phyloP scores from a whole-genome alignment of 139 green algal species.

The Micractinium conductrix region DNA sequence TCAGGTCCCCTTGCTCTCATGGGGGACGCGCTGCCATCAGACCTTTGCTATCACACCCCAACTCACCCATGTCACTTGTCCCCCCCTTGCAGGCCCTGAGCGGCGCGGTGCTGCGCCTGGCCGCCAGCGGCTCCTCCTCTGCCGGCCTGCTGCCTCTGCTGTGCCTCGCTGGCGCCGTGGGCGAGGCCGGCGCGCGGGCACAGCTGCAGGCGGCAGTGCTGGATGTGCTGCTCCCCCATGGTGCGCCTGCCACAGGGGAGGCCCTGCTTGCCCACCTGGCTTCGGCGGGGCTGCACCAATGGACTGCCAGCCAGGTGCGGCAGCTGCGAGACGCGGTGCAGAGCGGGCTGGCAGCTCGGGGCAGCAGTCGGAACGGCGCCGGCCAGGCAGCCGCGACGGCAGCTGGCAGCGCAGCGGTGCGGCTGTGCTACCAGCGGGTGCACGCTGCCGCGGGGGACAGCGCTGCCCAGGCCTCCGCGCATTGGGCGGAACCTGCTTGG shows the following conservation, averaged over 20 bases:
- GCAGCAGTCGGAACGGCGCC: background rate
- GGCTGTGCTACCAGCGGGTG: constrained; percentile 5
- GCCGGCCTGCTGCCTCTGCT: constrained; percentile 3
- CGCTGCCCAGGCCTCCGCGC: background rate
- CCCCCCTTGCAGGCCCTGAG: background rate
- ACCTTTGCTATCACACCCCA: no score
- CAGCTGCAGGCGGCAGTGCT: constrained; percentile 20
- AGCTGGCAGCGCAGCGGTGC: background rate
- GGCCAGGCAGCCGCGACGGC: background rate
- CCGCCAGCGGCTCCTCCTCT: background rate
- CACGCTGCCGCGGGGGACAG: background rate
- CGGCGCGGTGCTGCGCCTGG: constrained; percentile 1
- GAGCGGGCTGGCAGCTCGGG: background rate
- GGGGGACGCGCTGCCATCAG: no score
- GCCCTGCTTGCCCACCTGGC: background rate
- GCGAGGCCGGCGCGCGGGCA: background rate
- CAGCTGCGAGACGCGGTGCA: constrained; percentile 12
- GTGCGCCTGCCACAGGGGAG: background rate
- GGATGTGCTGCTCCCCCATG: background rate
- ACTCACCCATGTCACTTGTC: background rate
- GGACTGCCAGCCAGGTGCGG: background rate
- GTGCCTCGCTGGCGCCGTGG: background rate
- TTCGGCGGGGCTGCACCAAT: background rate
- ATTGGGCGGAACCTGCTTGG: no score
- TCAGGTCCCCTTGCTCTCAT: no score